phyloP scores from a whole-genome alignment of 1,139 yeast species.

The Nakaseomyces glabratus region DNA sequence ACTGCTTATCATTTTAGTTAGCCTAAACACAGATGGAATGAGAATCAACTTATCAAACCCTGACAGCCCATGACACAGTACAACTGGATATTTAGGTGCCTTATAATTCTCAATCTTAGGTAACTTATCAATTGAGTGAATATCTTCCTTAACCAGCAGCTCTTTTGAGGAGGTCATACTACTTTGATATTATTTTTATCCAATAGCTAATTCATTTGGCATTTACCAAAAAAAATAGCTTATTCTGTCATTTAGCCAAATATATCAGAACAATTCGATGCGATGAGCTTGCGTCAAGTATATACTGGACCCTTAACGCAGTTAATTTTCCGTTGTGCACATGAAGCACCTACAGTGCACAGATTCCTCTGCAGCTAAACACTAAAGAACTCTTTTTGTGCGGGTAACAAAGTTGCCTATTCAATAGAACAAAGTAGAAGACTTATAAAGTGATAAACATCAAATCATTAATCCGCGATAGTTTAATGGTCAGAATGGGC shows the following conservation, averaged over 20 bases:
- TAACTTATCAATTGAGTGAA: conserved; percentile 1
- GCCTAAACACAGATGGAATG: conserved; percentile 37
- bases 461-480: conserved; percentile 23
- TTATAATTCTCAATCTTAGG: conserved; percentile 18
- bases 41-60: conserved; percentile 62
- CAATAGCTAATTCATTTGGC: too few species aligned
- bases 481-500: conserved; percentile 34
- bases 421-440: too few species aligned
- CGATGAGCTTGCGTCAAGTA: too few species aligned
- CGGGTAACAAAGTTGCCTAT: too few species aligned
- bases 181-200: neutral
- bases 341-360: too few species aligned
- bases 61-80: conserved; percentile 75
- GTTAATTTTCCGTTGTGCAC: too few species aligned
- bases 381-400: too few species aligned
- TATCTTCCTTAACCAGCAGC: conserved; percentile 1
- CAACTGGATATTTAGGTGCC: conserved; percentile 53
- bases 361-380: too few species aligned
- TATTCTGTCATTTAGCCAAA: too few species aligned
- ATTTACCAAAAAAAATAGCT: neutral
- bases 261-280: too few species aligned
- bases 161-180: conserved; percentile 1
- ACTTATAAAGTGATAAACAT: too few species aligned
- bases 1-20: conserved; percentile 23
- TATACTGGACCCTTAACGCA: too few species aligned